Evolutionary conservation across 2,329 filamentous ascomycete species (phyloP).

Genomic region (Paecilomyces niveus): DNA sequence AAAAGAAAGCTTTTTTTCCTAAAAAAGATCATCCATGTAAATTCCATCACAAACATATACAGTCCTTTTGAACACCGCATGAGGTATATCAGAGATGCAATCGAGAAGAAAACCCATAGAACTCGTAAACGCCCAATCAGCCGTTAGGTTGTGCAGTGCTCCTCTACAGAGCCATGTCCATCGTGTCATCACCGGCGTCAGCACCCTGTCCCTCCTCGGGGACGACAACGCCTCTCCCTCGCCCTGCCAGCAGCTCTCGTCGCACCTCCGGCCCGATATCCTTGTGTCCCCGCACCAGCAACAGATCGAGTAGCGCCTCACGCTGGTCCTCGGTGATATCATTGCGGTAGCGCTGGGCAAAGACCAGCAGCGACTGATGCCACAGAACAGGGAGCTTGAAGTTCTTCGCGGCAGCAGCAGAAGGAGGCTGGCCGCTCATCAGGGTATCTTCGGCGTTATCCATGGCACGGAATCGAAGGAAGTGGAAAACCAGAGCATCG

Average conservation of each 20-base stretch:
- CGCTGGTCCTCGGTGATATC: conserved; percentile 94
- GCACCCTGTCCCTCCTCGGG: conserved; percentile 48
- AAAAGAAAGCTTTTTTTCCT: not conserved
- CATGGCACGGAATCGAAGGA: conserved; percentile 74
- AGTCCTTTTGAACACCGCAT: not conserved
- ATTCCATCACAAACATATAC: not conserved
- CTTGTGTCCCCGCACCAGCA: conserved; percentile 77
- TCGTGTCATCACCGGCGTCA: conserved; percentile 80
- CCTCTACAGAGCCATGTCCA: conserved; percentile 57
- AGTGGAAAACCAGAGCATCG: conserved; percentile 93
- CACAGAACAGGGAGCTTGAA: conserved; percentile 81
- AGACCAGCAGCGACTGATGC: conserved; percentile 89
- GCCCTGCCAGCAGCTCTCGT: conserved; percentile 77
- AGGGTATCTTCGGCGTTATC: conserved; percentile 50
- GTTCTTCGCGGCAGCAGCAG: conserved; percentile 45
- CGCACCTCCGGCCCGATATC: conserved; percentile 87
- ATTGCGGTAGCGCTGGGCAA: conserved; percentile 90
- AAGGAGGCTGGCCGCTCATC: conserved; percentile 15
- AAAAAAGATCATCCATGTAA: not conserved
- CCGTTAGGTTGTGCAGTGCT: not conserved
- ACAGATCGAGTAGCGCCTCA: conserved; percentile 79
- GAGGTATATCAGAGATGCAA: not conserved
- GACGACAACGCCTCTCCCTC: conserved; percentile 67
- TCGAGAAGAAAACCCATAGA: not conserved
- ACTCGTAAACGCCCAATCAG: not conserved